These are phyloP conservation scores for Nidularia sp. DNA, from an alignment of 768 basidiomycete species.

Conservation along the genomic window DNA sequence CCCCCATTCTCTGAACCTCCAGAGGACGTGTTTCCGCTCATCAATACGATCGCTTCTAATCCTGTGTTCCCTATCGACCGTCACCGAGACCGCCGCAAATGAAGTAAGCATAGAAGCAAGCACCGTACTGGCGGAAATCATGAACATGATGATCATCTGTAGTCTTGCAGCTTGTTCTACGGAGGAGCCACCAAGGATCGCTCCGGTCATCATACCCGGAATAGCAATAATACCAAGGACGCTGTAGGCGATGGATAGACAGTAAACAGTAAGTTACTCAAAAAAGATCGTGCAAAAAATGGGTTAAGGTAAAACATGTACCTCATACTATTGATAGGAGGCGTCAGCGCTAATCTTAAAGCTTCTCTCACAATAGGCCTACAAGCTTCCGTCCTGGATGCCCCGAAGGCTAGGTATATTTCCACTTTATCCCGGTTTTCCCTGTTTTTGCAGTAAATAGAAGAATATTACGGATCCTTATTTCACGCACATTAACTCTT, in stretches of 20 bases:
- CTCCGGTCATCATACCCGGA: constrained; percentile 91
- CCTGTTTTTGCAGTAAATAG: constrained; percentile 24
- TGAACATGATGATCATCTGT: constrained; percentile 94
- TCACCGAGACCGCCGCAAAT: constrained; percentile 51
- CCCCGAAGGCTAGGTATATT: constrained; percentile 82
- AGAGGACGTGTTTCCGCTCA: constrained; percentile 19
- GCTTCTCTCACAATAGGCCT: constrained; percentile 75
- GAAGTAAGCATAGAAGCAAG: constrained; percentile 67
- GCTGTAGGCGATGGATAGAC: constrained; percentile 23
- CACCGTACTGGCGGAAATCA: constrained; percentile 78
- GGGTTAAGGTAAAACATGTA: constrained; percentile 12
- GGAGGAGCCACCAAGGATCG: constrained; percentile 81
- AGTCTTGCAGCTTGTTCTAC: constrained; percentile 82
- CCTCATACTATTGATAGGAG: constrained; percentile 87
- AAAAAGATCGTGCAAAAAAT: no score
- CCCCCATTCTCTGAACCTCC: constrained; percentile 8
- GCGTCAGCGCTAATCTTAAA: constrained; percentile 74
- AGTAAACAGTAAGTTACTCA: not conserved
- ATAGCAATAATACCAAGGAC: constrained; percentile 77
- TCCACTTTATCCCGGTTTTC: constrained; percentile 87
- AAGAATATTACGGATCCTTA: not conserved
- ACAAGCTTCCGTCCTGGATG: constrained; percentile 79
- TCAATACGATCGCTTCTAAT: constrained; percentile 64
- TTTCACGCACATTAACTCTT: constrained; percentile 62
- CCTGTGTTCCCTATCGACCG: constrained; percentile 67